Evolutionary conservation across 2,329 filamentous ascomycete genomes (phyloP), one percentile per base, ranked within the genome.

Genomic region (Ascochyta pisi): DNA sequence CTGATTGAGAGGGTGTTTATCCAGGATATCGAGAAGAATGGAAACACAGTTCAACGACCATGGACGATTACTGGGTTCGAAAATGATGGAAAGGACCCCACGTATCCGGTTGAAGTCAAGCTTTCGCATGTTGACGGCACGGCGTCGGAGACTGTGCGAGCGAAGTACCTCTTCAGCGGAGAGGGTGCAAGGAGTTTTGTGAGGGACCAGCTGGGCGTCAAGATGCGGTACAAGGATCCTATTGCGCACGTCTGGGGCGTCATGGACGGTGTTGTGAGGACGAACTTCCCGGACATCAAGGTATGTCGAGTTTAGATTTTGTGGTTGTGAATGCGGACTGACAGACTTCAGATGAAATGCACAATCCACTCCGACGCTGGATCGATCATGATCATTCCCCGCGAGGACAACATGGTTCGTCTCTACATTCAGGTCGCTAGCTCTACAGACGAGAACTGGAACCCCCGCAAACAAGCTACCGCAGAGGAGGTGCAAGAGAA

Each of bases 71-170:
- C 81, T 23, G 83, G 81, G 1, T 88, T 88, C 72, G 77, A 83
- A 65, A 87, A 86, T 50, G 83, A 86, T 66, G 84, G 81, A 26
- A 75, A 78, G 51, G 83, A 87, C 63, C 81, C 85, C 63, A 84
- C 86, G 23, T 96, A 95, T 70, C 93, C 92, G 0, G 90, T 96
- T 1, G 84, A 90, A 62, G 92, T 96, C 26, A 82, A 87, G 55
- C 78, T 96, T 43, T 86, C 89, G 69, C 89, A 93, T 66, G 82
- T 92, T 13, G 89, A 96, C 67, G 90, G 90, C 27, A 85, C 85
- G 22, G 78, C 82, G 8, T 82, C 81, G 34, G 89, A 96, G 77
- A 92, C 80, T 1, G 79, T 87, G 10, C 79, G 84, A 52, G 76
- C 85, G 37, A 87, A 86, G 74, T 87, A 87, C 58, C 74, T 87